Evolutionary conservation across 345 rosid species (phyloP).

Genomic region (Populus tremula): DNA sequence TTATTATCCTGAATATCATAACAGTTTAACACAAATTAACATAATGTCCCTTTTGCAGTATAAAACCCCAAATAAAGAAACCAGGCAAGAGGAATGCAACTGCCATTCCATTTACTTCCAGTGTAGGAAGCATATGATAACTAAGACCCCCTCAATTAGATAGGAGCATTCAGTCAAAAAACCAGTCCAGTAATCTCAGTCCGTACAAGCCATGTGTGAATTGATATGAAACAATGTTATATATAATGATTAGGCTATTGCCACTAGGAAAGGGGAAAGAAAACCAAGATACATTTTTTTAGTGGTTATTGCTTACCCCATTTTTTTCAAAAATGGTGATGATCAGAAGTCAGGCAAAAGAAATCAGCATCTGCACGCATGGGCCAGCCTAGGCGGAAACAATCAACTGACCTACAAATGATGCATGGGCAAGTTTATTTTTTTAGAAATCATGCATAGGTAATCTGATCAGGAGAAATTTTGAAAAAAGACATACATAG

Average conservation of each 20-base stretch:
- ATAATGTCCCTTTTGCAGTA: not conserved
- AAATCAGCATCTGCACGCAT: slow-evolving; percentile 98
- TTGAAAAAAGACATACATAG: not conserved
- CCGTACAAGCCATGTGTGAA: not conserved
- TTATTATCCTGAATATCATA: slow-evolving; percentile 59
- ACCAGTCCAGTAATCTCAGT: not conserved
- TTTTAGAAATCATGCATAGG: slow-evolving; percentile 25
- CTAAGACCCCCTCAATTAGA: not conserved
- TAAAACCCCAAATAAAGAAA: not conserved
- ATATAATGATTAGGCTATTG: not conserved
- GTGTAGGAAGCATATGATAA: not conserved
- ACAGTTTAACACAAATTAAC: not conserved
- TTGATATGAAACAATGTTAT: not conserved
- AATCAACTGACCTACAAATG: slow-evolving; percentile 80
- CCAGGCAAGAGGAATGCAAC: not conserved
- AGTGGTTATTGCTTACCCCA: slow-evolving; percentile 43
- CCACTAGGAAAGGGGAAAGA: not conserved
- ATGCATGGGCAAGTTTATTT: not conserved
- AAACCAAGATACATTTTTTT: not conserved
- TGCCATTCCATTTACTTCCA: not conserved
- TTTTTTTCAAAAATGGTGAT: slow-evolving; percentile 39
- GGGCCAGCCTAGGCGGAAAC: slow-evolving; percentile 99
- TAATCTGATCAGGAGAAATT: slow-evolving; percentile 9
- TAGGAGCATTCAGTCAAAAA: not conserved
- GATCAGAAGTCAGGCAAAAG: slow-evolving; percentile 49